A percentile compares a stretch with the other conserved stretches of the same genome.
phyloP scores from a whole-genome alignment of 306 rosid genomes.

The Medicago lupulina region DNA sequence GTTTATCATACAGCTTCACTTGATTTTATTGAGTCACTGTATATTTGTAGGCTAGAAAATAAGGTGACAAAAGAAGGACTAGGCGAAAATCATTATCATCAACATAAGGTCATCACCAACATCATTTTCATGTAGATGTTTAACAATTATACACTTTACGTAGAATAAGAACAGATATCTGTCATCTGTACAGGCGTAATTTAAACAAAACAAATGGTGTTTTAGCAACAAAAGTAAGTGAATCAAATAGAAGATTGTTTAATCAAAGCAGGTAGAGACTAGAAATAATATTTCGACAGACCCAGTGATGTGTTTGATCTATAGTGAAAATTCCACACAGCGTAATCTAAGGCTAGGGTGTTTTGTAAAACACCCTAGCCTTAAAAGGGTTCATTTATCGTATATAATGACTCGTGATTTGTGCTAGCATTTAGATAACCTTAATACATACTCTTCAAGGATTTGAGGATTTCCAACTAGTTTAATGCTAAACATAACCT shows the following conservation, averaged over 20 bases:
- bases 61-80: conserved; percentile 6
- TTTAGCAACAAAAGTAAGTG: not conserved
- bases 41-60: not conserved
- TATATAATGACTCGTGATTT: not conserved
- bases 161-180: not conserved
- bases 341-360: too few relatives aligned
- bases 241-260: too few relatives aligned
- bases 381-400: not conserved
- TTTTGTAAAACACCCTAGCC: too few relatives aligned
- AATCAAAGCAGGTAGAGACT: too few relatives aligned
- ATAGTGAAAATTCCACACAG: too few relatives aligned
- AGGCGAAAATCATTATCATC: not conserved
- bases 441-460: not conserved
- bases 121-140: not conserved
- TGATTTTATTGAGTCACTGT: not conserved
- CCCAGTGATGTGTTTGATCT: too few relatives aligned
- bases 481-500: not conserved
- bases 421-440: not conserved
- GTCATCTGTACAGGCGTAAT: not conserved
- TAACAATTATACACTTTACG: not conserved
- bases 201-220: not conserved
- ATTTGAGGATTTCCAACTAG: not conserved
- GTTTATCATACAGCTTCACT: not conserved
- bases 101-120: not conserved
- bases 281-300: too few relatives aligned